phyloP scores from a whole-genome alignment of 129 eudicot species.

The Lactuca sativa region DNA sequence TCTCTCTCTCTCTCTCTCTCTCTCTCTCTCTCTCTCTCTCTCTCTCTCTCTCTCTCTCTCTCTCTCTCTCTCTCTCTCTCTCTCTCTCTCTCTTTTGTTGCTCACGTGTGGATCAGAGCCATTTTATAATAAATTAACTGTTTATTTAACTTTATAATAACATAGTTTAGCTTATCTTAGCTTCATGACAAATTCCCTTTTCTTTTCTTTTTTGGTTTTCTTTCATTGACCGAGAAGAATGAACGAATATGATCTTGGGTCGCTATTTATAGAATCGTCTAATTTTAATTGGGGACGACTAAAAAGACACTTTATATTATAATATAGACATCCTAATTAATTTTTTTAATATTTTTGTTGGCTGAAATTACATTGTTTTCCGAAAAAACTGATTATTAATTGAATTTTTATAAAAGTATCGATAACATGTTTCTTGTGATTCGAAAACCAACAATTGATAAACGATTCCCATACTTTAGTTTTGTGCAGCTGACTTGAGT shows the following conservation, averaged over 20 bases:
- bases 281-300: too few species aligned
- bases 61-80: slow-evolving; percentile 14
- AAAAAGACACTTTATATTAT: too few species aligned
- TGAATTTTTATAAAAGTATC: too few species aligned
- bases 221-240: slow-evolving; percentile 30
- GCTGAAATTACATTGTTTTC: too few species aligned
- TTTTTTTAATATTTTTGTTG: too few species aligned
- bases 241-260: slow-evolving; percentile 20
- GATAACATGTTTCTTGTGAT: neutral
- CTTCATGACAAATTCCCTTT: slow-evolving; percentile 27
- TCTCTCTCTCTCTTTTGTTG: slow-evolving; percentile 14
- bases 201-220: neutral
- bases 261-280: slow-evolving; percentile 13
- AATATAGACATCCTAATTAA: too few species aligned
- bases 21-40: too few species aligned
- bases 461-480: too few species aligned
- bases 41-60: neutral
- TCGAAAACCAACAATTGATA: neutral
- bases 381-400: too few species aligned
- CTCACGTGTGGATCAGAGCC: slow-evolving; percentile 44
- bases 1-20: too few species aligned
- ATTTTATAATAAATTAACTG: slow-evolving; percentile 6
- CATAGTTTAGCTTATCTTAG: slow-evolving; percentile 18
- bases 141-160: slow-evolving; percentile 11
- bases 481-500: too few species aligned